Evolutionary conservation across 805 yeast species (phyloP), one percentile per base, ranked within the genome.

Genomic region (Cyberlindnera maritima): DNA sequence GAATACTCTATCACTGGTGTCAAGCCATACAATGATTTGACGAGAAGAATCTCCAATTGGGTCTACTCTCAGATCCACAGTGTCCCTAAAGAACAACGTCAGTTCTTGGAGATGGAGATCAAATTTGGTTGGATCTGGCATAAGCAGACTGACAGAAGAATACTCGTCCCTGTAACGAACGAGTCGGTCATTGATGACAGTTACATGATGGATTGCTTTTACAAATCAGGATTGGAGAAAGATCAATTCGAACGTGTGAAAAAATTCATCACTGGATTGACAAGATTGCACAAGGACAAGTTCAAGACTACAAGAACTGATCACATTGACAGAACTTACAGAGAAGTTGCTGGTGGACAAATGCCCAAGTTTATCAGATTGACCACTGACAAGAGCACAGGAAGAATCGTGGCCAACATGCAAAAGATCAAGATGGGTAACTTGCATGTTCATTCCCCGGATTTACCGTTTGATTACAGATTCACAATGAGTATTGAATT

Each of bases 31-130:
- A 89, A 88, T 59, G 92, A 88, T 57, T 71, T 88, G 48, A 85
- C 91, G 6, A 79, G 91, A 59, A 80, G 87, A 29, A 80, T 91
- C 7, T 85, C 94, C 19, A 88, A 85, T 56, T 91, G 97, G 97
- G 75, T 91, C 9, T 90, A 85, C 72, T 90, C 95, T 17, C 84
- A 87, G 52, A 72, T 89, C 39, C 74, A 75, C 38, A 87, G 87
- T 29, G 75, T 88, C 34, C 77, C 80, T 34, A 78, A 77, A 35
- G 67, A 73, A 50, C 54, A 72, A 55, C 69, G 75, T 43, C 72
- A 82, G 19, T 77, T 71, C 57, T 72, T 86, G 25, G 95, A 87
- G 68, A 66, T 87, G 56, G 95, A 87, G 66, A 70, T 85, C 59
- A 86, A 86, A 60, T 77, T 84, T 55, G 95, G 95, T 4, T 71